These are phyloP conservation scores for Alternaria atra DNA, from an alignment of 2,329 filamentous ascomycete genomes.

Conservation along the genomic window DNA sequence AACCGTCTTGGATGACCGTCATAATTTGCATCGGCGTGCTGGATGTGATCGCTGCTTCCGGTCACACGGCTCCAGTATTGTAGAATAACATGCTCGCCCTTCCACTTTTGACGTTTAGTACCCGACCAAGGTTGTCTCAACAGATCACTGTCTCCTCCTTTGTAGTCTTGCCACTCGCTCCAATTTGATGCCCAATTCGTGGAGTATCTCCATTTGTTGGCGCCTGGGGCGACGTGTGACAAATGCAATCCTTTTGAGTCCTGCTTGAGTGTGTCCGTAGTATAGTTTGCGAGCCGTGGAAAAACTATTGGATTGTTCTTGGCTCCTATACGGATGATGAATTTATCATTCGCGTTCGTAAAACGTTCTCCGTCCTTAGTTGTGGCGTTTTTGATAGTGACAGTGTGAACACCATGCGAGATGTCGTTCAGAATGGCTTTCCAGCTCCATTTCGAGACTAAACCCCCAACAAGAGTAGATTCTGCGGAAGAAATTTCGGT, in stretches of 20 bases:
- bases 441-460: constrained; percentile 50
- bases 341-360: constrained; percentile 66
- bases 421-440: constrained; percentile 64
- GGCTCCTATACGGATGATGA: constrained; percentile 68
- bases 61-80: constrained; percentile 70
- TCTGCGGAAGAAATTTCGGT: not conserved
- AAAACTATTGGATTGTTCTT: constrained; percentile 58
- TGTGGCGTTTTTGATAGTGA: constrained; percentile 66
- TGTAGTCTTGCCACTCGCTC: not conserved
- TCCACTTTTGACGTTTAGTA: constrained; percentile 66
- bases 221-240: not conserved
- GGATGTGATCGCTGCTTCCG: constrained; percentile 67
- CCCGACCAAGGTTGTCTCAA: constrained; percentile 62
- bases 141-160: not conserved
- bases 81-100: constrained; percentile 68
- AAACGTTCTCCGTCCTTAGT: constrained; percentile 52
- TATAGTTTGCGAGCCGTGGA: not conserved
- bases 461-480: not conserved
- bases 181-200: not conserved
- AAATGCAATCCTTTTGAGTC: not conserved
- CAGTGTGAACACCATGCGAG: constrained; percentile 67
- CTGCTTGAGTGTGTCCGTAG: not conserved
- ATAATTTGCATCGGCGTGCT: constrained; percentile 65
- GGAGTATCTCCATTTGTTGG: not conserved
- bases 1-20: constrained; percentile 58